Evolutionary conservation across 1,284 basidiomycete genomes (phyloP), one percentile per base, ranked within the genome.

Genomic region (Heterobasidion occidentale): DNA sequence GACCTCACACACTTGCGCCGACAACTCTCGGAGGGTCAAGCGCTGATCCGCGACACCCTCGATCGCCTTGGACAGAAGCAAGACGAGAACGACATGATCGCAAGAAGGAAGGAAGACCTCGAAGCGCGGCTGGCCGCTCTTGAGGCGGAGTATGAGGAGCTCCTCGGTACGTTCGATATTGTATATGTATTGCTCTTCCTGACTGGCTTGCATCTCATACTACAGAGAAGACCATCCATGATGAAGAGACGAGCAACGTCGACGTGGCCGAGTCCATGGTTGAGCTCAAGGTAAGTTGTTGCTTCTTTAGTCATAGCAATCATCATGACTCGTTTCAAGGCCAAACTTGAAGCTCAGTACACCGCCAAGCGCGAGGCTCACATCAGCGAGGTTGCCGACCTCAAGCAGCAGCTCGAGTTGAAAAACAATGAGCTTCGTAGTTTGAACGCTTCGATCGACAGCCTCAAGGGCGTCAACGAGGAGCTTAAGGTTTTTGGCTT

Each of bases 401-500:
- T 98, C 59, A 93, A 88, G 70, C 91, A 94, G 65, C 94, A 98
- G 67, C 77, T 97, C 46, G 96, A 98, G 65, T 75, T 92, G 67
- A 90, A 89, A 68, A 78, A 78, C 53, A 90, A 88, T 63, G 98
- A 99, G 73, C 83, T 94, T 58, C 86, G 91, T 57, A 86, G 81
- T 58, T 77, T 98, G 58, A 89, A 92, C 63, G 84, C 87, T 52
- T 88, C 90, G 27, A 89, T 98, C 60, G 95, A 99, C 67, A 91
- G 89, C 67, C 81, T 98, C 65, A 95, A 96, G 77, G 90, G 92
- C 65, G 91, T 97, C 62, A 98, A 98, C 67, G 97, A 99, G 69
- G 97, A 99, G 71, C 83, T 99, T 55, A 98, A 99, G 84, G 93
- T 94, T 64, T 60, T 75, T 62, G 15, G 15, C 12, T 49, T 45